These are phyloP conservation scores for Cryptococcus depauperatus DNA, from an alignment of 1,284 basidiomycete species.

Conservation along the genomic window DNA sequence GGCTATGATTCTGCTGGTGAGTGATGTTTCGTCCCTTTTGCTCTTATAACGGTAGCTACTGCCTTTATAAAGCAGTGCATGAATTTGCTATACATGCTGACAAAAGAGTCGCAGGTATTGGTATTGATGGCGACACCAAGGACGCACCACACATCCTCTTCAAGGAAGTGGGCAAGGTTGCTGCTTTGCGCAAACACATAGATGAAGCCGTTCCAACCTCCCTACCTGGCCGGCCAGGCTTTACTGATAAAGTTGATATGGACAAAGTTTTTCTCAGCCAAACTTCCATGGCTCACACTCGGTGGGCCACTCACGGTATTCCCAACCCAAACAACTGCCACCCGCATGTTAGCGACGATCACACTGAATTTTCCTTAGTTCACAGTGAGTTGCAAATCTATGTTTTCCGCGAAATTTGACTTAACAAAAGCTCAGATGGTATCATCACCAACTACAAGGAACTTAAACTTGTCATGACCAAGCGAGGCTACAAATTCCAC, in stretches of 20 bases:
- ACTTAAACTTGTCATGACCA: slow-evolving; percentile 86
- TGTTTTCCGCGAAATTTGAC: background rate
- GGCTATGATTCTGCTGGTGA: slow-evolving; percentile 88
- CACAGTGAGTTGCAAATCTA: slow-evolving; percentile 54
- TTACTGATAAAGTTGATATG: slow-evolving; percentile 56
- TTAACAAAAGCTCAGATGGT: slow-evolving; percentile 52
- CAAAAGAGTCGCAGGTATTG: slow-evolving; percentile 57
- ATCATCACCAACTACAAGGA: slow-evolving; percentile 94
- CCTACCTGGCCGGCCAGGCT: slow-evolving; percentile 15
- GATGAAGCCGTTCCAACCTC: slow-evolving; percentile 51
- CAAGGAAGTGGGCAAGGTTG: slow-evolving; percentile 99
- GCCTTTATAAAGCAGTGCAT: background rate
- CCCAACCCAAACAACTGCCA: slow-evolving; percentile 88
- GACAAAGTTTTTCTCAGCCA: slow-evolving; percentile 76
- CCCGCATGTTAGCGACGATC: slow-evolving; percentile 78
- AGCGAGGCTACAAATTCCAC: slow-evolving; percentile 89
- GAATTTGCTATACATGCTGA: background rate
- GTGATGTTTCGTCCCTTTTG: slow-evolving; percentile 14
- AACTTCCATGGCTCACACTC: slow-evolving; percentile 96
- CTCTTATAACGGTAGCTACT: background rate
- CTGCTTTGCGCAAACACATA: slow-evolving; percentile 86
- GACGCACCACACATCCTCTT: slow-evolving; percentile 63
- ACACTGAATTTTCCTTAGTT: slow-evolving; percentile 80
- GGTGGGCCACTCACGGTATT: slow-evolving; percentile 99
- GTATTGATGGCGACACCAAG: slow-evolving; percentile 85